Evolutionary conservation across 2,329 filamentous ascomycete species (phyloP).

Genomic region (Fusarium temperatum): DNA sequence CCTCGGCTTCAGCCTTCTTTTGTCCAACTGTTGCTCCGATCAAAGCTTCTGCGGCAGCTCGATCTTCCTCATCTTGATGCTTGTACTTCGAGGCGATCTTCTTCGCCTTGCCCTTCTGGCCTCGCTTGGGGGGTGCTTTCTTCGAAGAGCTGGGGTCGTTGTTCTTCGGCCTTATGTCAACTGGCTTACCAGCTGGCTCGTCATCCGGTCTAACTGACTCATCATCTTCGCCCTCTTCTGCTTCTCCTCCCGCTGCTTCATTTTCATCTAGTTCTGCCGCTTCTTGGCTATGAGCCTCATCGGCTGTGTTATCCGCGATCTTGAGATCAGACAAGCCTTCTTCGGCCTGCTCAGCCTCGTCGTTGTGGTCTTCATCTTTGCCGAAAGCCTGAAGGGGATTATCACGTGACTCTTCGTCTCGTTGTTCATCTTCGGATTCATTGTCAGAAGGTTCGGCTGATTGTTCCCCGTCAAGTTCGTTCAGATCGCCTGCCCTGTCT

Average conservation of each 20-base stretch:
- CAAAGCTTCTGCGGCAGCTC: constrained; percentile 81
- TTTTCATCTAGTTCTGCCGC: constrained; percentile 36
- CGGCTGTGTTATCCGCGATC: constrained; percentile 36
- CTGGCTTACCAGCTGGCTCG: constrained; percentile 22
- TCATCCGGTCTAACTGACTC: constrained; percentile 18
- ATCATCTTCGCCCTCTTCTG: constrained; percentile 42
- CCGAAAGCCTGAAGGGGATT: constrained; percentile 50
- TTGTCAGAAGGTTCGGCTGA: constrained; percentile 45
- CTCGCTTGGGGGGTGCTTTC: constrained; percentile 66
- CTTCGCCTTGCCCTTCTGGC: constrained; percentile 84
- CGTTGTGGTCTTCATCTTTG: constrained; percentile 36
- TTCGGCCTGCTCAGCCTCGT: constrained; percentile 40
- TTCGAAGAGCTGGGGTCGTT: constrained; percentile 43
- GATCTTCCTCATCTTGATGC: constrained; percentile 94
- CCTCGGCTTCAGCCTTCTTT: constrained; percentile 74
- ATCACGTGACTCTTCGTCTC: constrained; percentile 45
- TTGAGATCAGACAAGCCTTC: constrained; percentile 40
- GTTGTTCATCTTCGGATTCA: constrained; percentile 47
- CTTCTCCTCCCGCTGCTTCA: constrained; percentile 36
- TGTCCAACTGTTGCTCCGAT: constrained; percentile 78
- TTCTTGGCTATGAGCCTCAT: constrained; percentile 46
- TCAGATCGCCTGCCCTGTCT: constrained; percentile 32
- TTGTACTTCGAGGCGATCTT: constrained; percentile 91
- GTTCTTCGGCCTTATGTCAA: constrained; percentile 13
- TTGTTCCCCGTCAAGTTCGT: constrained; percentile 36